Base-by-base conservation (phyloP, 192 early-diverging fungal genomes). In the Coemansia sp. region DNA sequence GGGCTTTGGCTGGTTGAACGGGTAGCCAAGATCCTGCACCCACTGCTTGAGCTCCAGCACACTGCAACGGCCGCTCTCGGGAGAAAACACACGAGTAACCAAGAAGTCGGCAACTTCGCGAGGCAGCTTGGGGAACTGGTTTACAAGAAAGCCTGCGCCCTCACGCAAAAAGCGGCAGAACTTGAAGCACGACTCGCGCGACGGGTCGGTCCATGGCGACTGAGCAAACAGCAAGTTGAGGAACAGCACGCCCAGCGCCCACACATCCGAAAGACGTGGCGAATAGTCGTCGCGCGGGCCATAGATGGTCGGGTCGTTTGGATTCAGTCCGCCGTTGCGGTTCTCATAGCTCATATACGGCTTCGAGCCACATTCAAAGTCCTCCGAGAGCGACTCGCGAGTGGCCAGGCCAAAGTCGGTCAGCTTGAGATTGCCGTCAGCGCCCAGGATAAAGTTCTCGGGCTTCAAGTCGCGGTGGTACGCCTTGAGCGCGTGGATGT, bases 321-420 rank as follows among this genome's bases (percentile, higher is more conserved):
- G 56, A 36, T 78, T 72, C 46, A 79, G 70, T 9, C 65, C 70
- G 37, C 60, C 64, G 53, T 78, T 71, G 57, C 80, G 80, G 65
- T 80, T 81, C 54, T 90, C 88, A 28, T 84, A 86, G 44, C 84
- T 83, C 79, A 90, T 85, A 66, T 90, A 90, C 3, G 87, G 80
- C 49, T 81, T 78, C 52, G 83, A 86, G 31, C 94, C 94, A 66
- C 92, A 94, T 40, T 93, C 93, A 83, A 90, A 89, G 59, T 94
- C 94, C 35, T 63, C 81, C 12, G 91, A 91, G 43, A 85, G 78
- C 39, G 81, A 79, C 46, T 91, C 86, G 52, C 75, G 83, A 37
- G 94, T 96, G 15, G 94, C 88, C 30, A 96, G 84, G 6, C 94
- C 94, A 86, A 96, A 96, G 80, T 96, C 94, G 9, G 90, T 88